Conservation (phyloP, 768 basidiomycete genomes). For the Amanita molliuscula region DNA sequence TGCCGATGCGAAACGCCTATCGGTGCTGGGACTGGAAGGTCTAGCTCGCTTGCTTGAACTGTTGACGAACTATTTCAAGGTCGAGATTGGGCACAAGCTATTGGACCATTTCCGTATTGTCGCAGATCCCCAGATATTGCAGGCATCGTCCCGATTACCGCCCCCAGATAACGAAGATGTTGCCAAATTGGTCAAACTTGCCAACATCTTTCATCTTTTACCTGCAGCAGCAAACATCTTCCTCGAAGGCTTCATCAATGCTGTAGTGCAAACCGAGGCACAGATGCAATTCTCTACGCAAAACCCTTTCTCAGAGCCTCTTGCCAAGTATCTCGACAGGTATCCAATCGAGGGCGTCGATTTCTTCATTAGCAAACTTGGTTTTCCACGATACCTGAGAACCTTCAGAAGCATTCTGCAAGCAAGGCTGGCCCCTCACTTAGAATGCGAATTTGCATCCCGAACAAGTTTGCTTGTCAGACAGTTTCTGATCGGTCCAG, state of each 20-base stretch:
- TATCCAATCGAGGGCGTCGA: conserved; percentile 81
- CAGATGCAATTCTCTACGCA: conserved; percentile 82
- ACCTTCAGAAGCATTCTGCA: conserved; percentile 79
- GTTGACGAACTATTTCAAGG: conserved; percentile 98
- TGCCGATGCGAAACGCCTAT: conserved; percentile 90
- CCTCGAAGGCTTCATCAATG: conserved; percentile 76
- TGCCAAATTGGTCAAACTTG: conserved; percentile 85
- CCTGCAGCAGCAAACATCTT: conserved; percentile 91
- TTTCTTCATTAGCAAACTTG: conserved; percentile 75
- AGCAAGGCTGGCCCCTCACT: conserved; percentile 65
- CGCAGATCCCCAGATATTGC: conserved; percentile 80
- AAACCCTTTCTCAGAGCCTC: conserved; percentile 88
- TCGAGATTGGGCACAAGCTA: conserved; percentile 96
- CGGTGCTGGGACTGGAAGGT: conserved; percentile 87
- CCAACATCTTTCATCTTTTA: conserved; percentile 94
- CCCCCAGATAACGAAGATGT: conserved; percentile 85
- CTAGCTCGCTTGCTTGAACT: conserved; percentile 89
- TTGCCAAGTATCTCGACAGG: conserved; percentile 85
- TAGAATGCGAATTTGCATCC: conserved; percentile 58
- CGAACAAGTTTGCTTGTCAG: conserved; percentile 44
- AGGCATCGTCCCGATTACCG: conserved; percentile 69
- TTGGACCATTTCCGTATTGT: conserved; percentile 93
- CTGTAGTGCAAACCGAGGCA: conserved; percentile 86
- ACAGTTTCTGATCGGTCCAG: conserved; percentile 38
- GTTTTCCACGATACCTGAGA: conserved; percentile 67